phyloP scores from a whole-genome alignment of 495 filamentous ascomycete genomes.

The Aspergillus sclerotioniger region DNA sequence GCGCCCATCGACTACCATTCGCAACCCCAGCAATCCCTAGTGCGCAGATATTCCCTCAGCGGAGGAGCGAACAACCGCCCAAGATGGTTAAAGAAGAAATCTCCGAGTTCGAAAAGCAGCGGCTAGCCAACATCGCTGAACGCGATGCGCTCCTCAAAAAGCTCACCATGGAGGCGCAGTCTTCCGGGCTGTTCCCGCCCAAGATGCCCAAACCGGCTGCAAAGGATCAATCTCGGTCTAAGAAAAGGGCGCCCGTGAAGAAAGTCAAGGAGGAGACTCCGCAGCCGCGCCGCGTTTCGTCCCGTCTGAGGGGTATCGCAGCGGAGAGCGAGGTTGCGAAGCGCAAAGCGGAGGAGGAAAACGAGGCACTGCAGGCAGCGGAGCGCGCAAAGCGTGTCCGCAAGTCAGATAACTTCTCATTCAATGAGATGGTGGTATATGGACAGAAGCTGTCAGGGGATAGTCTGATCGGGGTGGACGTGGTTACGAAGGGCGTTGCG shows the following conservation, averaged over 20 bases:
- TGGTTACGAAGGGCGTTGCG: conserved; percentile 64
- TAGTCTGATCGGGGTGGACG: conserved; percentile 46
- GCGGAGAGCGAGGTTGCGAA: conserved; percentile 74
- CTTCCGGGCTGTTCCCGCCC: conserved; percentile 51
- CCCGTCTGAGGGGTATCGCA: conserved; percentile 61
- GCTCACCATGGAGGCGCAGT: conserved; percentile 50
- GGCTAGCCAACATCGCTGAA: conserved; percentile 71
- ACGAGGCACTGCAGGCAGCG: conserved; percentile 56
- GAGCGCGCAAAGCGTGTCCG: conserved; percentile 70
- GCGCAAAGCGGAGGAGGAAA: conserved; percentile 74
- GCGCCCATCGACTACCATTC: neutral
- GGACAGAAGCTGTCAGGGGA: conserved; percentile 61
- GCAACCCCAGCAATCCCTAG: neutral
- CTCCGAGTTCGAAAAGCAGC: conserved; percentile 67
- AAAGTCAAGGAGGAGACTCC: conserved; percentile 46
- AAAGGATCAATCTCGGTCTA: conserved; percentile 19
- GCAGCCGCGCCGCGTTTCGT: conserved; percentile 61
- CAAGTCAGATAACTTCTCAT: conserved; percentile 66
- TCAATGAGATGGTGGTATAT: conserved; percentile 75
- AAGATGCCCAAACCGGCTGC: conserved; percentile 31
- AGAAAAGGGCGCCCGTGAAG: conserved; percentile 51
- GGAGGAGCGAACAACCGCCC: neutral
- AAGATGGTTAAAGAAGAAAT: conserved; percentile 34
- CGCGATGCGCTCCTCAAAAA: conserved; percentile 67
- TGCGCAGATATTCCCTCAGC: neutral